These are phyloP conservation scores for Apiotrichum mycotoxinovorans DNA, from an alignment of 1,284 basidiomycete species.

Conservation along the genomic window DNA sequence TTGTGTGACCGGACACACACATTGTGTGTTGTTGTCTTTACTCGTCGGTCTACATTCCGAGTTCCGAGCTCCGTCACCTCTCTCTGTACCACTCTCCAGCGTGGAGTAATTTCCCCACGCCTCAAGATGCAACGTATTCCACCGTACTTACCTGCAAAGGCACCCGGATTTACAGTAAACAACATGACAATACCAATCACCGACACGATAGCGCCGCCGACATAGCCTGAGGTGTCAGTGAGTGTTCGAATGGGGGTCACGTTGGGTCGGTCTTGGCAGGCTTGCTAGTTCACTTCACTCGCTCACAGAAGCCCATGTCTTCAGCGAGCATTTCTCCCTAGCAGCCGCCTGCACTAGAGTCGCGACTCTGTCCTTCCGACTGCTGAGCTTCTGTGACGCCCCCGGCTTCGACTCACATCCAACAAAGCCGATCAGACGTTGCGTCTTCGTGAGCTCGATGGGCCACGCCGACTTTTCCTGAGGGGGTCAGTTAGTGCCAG, in stretches of 20 bases:
- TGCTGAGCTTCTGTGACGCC: too few relatives aligned
- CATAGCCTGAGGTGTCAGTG: slow-evolving; percentile 52
- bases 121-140: neutral
- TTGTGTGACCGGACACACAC: neutral
- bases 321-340: too few relatives aligned
- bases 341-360: too few relatives aligned
- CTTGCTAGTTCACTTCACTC: too few relatives aligned
- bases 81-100: too few relatives aligned
- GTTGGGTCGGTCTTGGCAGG: neutral
- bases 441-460: slow-evolving; percentile 69
- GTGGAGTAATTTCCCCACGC: too few relatives aligned
- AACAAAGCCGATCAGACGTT: slow-evolving; percentile 76
- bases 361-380: too few relatives aligned
- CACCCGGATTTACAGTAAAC: slow-evolving; percentile 64
- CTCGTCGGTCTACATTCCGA: too few relatives aligned
- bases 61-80: too few relatives aligned
- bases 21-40: neutral
- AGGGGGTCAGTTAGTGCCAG: slow-evolving; percentile 2
- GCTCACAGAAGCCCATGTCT: too few relatives aligned
- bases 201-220: slow-evolving; percentile 69
- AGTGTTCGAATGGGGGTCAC: neutral
- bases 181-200: slow-evolving; percentile 70
- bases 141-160: slow-evolving; percentile 67
- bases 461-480: slow-evolving; percentile 70
- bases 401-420: slow-evolving; percentile 75